Percentiles rank a stretch among this genome's conserved stretches.
Evolutionary conservation across 768 basidiomycete genomes (phyloP).

Genomic region (Suillus subaureus): DNA sequence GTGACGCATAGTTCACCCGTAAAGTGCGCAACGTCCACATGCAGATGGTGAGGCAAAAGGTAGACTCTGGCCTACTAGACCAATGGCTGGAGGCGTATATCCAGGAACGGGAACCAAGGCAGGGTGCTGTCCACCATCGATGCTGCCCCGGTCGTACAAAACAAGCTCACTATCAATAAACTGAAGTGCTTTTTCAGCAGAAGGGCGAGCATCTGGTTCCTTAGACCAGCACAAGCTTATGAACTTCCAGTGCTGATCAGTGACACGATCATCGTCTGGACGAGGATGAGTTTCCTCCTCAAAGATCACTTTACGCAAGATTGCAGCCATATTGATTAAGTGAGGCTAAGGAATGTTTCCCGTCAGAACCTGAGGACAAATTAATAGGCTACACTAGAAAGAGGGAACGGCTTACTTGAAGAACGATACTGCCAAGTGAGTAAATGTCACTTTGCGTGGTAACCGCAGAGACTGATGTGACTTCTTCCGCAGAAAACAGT

Average conservation of each 20-base stretch:
- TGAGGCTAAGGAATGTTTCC: background rate
- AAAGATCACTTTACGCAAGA: background rate
- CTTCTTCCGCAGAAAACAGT: conserved; percentile 28
- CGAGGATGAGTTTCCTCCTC: background rate
- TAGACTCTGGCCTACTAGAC: no score
- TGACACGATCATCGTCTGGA: no score
- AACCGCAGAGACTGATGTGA: background rate
- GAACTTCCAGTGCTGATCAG: no score
- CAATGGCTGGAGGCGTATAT: background rate
- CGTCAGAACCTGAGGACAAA: background rate
- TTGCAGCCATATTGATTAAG: background rate
- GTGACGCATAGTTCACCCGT: no score
- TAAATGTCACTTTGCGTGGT: conserved; percentile 40
- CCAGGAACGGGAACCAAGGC: no score
- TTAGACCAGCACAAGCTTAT: no score
- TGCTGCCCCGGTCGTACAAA: background rate
- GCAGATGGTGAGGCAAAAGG: background rate
- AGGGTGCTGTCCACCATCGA: background rate
- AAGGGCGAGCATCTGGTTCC: background rate
- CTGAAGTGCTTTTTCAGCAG: background rate
- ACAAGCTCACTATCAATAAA: background rate
- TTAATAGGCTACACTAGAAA: background rate
- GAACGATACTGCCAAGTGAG: conserved; percentile 42
- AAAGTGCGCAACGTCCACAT: background rate
- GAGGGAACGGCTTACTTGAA: conserved; percentile 14